Base-by-base conservation (phyloP, 257 asterid species). In the Handroanthus guayacan region DNA sequence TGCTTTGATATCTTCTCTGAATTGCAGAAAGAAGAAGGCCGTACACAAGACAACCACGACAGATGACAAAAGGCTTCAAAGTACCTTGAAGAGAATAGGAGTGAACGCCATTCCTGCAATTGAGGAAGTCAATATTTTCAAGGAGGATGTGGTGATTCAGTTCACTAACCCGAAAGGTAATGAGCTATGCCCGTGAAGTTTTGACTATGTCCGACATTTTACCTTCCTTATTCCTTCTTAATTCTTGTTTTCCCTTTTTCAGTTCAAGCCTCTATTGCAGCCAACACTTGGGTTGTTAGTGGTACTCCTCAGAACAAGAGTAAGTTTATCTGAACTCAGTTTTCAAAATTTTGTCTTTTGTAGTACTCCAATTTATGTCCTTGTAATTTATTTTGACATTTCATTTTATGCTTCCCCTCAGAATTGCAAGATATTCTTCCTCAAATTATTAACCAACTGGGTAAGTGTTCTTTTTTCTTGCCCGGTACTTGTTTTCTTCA, bases 271-370 rank as follows among this genome's bases (percentile, higher is more conserved):
- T 87, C 92, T 16, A 83, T 89, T 34, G 92, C 90, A 55, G 92
- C 92, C 84, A 87, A 89, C 86, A 89, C 95, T 44, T 89, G 95
- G 91, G 92, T 87, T 75, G 92, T 87, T 60, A 86, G 92, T 80
- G 95, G 95, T 39, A 73, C 95, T 74, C 92, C 95, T 74, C 92
- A 87, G 84, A 89, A 86, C 82, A 89, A 89, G 84, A 87, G 95
- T 89, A 89, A 12, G 91, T 78, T 60, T 67, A 51, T 45, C 72
- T 25, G 0, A 17, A 17, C 62, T 58, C 61, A 25, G 4, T 6
- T 2, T 50, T 48, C 64, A 57, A 8, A 5, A 12, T 14, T n/a
- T 11, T 11, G 18, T 13, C 25, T 39, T 67, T 8, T 62, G 55
- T 39, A 54, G 3, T 31, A 4, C 38, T 2, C 58, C 13, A 25